Base-by-base conservation (phyloP, 805 yeast species). In the Torulaspora delbrueckii region DNA sequence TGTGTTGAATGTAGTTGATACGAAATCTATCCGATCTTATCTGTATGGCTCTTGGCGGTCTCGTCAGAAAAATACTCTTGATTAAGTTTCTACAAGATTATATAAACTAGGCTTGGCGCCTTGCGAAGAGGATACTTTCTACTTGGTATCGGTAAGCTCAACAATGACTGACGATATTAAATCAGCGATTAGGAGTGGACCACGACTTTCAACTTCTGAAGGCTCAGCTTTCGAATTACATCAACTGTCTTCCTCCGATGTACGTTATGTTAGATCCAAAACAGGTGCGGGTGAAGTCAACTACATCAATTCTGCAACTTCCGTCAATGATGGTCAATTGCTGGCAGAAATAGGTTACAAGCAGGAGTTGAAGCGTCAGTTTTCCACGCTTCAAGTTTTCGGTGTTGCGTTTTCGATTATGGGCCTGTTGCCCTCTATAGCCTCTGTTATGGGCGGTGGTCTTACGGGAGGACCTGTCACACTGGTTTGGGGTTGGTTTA, bases 401-500 rank as follows among this genome's bases (percentile, higher is more conserved):
- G 86, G 86, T 45, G 78, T 82, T 46, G 84, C 87, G 3, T 82
- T 81, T 57, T 75, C 82, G 14, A 81, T 84, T 59, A 82, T 84
- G 87, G 85, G 87, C 8, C 63, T 83, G 39, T 66, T 82, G 34
- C 86, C 86, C 0, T 76, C 83, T 9, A 78, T 82, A 41, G 76
- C 85, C 0, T 76, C 86, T 2, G 71, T 75, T 25, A 58, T 81
- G 26, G 69, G 69, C 8, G 69, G 71, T 39, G 82, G 83, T 14
- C 67, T 83, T 10, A 63, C 75, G 26, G 79, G 83, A 0, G 89
- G 89, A 3, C 80, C 86, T 0, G 79, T 74, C 8, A 53, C 64
- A 10, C 71, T 81, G 46, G 70, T 82, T 2, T 84, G 90, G 90
- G 84, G 86, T 39, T 84, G 91, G 90, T 63, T 80, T 38, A 56